These are phyloP conservation scores for Puccinellia tenuiflora DNA, from an alignment of 176 grass and related monocot species.

Conservation along the genomic window DNA sequence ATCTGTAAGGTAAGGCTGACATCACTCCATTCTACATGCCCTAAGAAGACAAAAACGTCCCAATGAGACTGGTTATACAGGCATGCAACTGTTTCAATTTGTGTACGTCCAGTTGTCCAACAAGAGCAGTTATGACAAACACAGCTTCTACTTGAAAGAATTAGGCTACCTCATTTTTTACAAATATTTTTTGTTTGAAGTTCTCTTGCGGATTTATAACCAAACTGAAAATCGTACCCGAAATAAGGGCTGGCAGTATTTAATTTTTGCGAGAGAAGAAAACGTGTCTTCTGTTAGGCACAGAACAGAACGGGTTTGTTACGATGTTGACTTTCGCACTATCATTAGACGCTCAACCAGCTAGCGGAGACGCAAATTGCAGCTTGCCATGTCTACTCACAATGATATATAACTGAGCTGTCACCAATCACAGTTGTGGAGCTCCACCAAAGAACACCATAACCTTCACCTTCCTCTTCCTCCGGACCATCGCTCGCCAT, in stretches of 20 bases:
- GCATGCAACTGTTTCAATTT: neutral
- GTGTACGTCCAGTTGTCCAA: neutral
- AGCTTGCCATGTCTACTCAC: neutral
- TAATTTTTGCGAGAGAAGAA: neutral
- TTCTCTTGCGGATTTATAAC: neutral
- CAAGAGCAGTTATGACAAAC: neutral
- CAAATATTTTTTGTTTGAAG: neutral
- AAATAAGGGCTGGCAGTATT: neutral
- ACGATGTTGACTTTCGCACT: neutral
- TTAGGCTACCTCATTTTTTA: neutral
- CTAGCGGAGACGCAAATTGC: neutral
- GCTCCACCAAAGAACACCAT: neutral
- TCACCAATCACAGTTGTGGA: neutral
- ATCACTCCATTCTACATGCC: too few species aligned
- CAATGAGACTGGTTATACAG: neutral
- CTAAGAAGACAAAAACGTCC: neutral
- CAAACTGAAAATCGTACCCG: neutral
- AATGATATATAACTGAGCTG: neutral
- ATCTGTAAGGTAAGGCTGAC: too few species aligned
- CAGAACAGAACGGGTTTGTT: neutral
- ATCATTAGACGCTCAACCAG: neutral
- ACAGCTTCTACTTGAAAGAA: neutral
- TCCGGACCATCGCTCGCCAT: neutral
- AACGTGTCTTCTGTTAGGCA: neutral
- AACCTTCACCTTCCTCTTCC: neutral